Evolutionary conservation across 108 stramenopile genomes (phyloP), one percentile per base, ranked within the genome.

Genomic region (Nitzschia palea): DNA sequence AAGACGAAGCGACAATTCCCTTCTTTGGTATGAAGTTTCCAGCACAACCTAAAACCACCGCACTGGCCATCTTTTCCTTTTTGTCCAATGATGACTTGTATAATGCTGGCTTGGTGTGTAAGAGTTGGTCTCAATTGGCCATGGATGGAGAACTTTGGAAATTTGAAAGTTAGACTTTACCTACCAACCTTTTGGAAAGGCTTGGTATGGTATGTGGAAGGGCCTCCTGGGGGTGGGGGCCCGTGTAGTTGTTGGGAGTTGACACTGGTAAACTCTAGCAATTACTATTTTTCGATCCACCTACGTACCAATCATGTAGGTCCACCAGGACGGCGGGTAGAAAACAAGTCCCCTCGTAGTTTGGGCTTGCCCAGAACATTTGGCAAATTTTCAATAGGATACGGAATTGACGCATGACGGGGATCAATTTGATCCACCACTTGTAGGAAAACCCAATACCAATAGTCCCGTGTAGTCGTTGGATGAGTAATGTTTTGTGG

Each of bases 41-140:
- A 3, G 44, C 42, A 42, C 85, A 83, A 57, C 80, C 87, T 14
- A 81, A 85, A 47, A 78, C 80, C 1, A 78, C 85, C 26, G 80
- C 88, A 0, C 62, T 90, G 20, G 65, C 60, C 8, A 75, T 94
- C 29, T 89, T 94, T 36, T 84, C 89, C 15, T 94, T 74, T 62
- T 70, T 94, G 25, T 65, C 82, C 1, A 86, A 86, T 61, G 85
- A 84, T 33, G 94, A 95, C 58, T 53, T 94, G 17, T 93, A 91
- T 86, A 91, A 93, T 69, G 88, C 93, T 23, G 79, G 82, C 8
- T 65, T 97, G 37, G 94, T 97, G 14, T 83, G 80, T 50, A 88
- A 90, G 62, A 27, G 47, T 5, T 95, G 93, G 89, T 79, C 61
- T 30, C 50, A 75, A 4, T 63, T 95, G 22, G 73, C 79, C 4